A percentile compares a stretch with the other conserved stretches of the same genome.
These are phyloP conservation scores for Pythium grandisporangium DNA, from an alignment of 352 stramenopile genomes.

Conservation along the genomic window DNA sequence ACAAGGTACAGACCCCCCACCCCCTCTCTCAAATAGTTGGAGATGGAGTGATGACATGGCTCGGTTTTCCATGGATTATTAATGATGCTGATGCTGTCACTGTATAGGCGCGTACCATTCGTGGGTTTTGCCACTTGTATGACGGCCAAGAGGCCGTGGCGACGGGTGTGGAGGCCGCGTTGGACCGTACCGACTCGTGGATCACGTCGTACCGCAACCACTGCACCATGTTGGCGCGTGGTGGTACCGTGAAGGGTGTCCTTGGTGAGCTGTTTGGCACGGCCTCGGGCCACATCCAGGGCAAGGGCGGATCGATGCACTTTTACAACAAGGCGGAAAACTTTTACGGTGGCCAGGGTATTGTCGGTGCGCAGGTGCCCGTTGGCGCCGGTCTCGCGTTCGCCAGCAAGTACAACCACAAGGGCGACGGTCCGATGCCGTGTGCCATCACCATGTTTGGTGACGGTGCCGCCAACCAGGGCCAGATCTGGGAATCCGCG, in stretches of 20 bases:
- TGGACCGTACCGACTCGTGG: slow-evolving; percentile 94
- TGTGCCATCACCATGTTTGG: slow-evolving; percentile 98
- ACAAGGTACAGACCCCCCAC: slow-evolving; percentile 84
- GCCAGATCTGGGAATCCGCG: slow-evolving; percentile 95
- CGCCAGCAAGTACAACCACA: slow-evolving; percentile 98
- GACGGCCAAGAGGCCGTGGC: slow-evolving; percentile 99
- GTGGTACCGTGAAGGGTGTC: slow-evolving; percentile 89
- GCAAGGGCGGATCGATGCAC: slow-evolving; percentile 99
- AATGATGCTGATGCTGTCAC: no score
- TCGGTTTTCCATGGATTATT: no score
- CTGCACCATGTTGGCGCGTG: slow-evolving; percentile 94
- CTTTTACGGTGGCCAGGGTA: slow-evolving; percentile 98
- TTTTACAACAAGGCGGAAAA: slow-evolving; percentile 99
- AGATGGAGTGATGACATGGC: no score
- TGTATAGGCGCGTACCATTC: slow-evolving; percentile 90
- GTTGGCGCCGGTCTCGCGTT: slow-evolving; percentile 98
- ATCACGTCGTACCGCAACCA: slow-evolving; percentile 99
- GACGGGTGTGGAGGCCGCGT: slow-evolving; percentile 94
- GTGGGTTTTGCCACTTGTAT: slow-evolving; percentile 99
- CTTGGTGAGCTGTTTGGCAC: slow-evolving; percentile 97
- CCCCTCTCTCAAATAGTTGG: neutral
- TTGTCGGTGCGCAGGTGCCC: slow-evolving; percentile 98
- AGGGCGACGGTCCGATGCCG: slow-evolving; percentile 81
- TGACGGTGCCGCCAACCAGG: slow-evolving; percentile 99
- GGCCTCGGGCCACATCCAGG: slow-evolving; percentile 80